These are phyloP conservation scores for Komagataella mondaviorum DNA, from an alignment of 805 yeast species.

Conservation along the genomic window DNA sequence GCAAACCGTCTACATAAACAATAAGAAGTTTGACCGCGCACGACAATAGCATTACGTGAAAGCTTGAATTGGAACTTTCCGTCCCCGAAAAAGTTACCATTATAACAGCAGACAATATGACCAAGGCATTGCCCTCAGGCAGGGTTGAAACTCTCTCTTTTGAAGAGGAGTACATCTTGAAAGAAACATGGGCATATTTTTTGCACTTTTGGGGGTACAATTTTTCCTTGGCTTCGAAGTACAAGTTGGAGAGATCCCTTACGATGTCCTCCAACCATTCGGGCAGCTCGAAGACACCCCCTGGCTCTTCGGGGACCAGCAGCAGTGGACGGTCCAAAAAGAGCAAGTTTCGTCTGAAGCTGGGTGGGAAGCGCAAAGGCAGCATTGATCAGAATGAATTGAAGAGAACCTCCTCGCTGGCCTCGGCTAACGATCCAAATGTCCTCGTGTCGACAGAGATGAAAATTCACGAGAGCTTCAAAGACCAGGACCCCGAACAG, in stretches of 20 bases:
- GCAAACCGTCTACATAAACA: not conserved
- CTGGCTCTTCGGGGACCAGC: not conserved
- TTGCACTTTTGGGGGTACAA: slow-evolving; percentile 45
- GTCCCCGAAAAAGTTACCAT: not conserved
- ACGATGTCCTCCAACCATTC: slow-evolving; percentile 3
- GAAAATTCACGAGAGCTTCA: slow-evolving; percentile 32
- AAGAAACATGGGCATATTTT: slow-evolving; percentile 59
- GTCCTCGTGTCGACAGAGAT: slow-evolving; percentile 17
- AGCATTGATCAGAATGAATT: slow-evolving; percentile 2
- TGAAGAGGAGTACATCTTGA: slow-evolving; percentile 50
- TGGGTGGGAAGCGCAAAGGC: not conserved
- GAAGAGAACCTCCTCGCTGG: slow-evolving; percentile 9
- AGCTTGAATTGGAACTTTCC: not conserved
- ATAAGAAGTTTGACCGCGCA: not conserved
- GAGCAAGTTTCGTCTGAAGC: slow-evolving; percentile 5
- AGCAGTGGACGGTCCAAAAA: not conserved
- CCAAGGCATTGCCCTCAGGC: slow-evolving; percentile 18
- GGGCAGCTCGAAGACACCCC: not conserved
- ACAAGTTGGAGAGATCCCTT: slow-evolving; percentile 3
- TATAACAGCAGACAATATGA: not conserved
- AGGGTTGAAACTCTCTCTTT: slow-evolving; percentile 29
- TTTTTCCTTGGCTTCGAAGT: slow-evolving; percentile 7
- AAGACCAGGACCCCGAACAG: slow-evolving; percentile 36
- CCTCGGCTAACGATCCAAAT: slow-evolving; percentile 13
- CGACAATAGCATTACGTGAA: not conserved